Evolutionary conservation across 2,329 filamentous ascomycete genomes (phyloP).

Genomic region (Zymoseptoria brevis): DNA sequence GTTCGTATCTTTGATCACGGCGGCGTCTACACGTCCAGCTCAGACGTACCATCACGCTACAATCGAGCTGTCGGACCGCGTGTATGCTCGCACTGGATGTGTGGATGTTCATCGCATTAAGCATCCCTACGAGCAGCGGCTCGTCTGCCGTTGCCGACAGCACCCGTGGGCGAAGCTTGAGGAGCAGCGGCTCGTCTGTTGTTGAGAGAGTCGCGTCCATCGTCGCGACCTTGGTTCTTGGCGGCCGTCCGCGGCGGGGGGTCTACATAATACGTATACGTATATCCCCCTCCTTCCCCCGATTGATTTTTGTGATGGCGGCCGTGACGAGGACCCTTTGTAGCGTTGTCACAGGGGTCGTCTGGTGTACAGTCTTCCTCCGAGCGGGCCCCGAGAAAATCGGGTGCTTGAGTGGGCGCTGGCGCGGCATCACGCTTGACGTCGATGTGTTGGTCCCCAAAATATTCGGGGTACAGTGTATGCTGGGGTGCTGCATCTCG

Average conservation of each 20-base stretch:
- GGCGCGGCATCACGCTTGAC: background rate
- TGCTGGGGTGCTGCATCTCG: background rate
- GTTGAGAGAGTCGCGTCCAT: background rate
- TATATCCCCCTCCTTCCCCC: no score
- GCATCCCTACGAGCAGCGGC: background rate
- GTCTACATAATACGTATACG: no score
- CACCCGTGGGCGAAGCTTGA: background rate
- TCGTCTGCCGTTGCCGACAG: no score
- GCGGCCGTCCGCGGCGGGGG: background rate
- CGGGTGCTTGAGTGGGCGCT: background rate
- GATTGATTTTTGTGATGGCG: no score
- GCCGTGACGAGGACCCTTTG: background rate
- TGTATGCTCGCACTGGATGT: background rate
- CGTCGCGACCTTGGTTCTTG: background rate
- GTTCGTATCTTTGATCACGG: background rate
- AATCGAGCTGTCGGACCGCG: background rate
- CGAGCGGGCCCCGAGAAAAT: background rate
- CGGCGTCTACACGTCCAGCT: background rate
- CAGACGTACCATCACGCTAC: background rate
- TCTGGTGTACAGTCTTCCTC: background rate
- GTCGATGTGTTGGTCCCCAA: background rate
- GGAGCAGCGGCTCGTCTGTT: background rate
- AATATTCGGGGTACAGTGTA: no score
- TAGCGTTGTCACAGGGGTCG: background rate
- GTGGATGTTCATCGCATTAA: background rate